These are phyloP conservation scores for Aspergillus puulaauensis DNA, from an alignment of 2,329 filamentous ascomycete genomes.

Conservation along the genomic window DNA sequence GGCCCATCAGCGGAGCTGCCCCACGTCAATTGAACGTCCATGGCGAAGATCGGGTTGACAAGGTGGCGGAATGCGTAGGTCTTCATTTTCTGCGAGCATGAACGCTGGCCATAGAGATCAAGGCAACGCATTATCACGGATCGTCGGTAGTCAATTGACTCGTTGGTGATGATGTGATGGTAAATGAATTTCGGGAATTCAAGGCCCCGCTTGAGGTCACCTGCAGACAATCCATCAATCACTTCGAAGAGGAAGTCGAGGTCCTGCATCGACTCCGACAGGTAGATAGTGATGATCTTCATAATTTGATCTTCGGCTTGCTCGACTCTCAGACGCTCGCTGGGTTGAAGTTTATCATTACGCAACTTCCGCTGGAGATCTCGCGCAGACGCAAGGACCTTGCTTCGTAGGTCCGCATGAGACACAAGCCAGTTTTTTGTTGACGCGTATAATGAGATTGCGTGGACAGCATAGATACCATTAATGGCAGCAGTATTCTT, in stretches of 20 bases:
- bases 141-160: constrained; percentile 83
- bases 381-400: constrained; percentile 65
- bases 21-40: constrained; percentile 88
- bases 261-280: constrained; percentile 72
- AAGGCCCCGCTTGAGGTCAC: constrained; percentile 76
- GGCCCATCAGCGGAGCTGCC: constrained; percentile 59
- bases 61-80: constrained; percentile 88
- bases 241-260: constrained; percentile 81
- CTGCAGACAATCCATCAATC: constrained; percentile 78
- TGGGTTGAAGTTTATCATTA: constrained; percentile 66
- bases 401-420: constrained; percentile 58
- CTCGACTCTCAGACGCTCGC: constrained; percentile 78
- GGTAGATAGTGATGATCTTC: constrained; percentile 76
- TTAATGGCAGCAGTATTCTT: constrained; percentile 81
- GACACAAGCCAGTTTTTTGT: constrained; percentile 66
- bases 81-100: constrained; percentile 83
- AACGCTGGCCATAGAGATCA: constrained; percentile 78
- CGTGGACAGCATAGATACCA: constrained; percentile 79
- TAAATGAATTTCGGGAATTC: constrained; percentile 81
- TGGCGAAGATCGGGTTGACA: constrained; percentile 93
- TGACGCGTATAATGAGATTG: constrained; percentile 67
- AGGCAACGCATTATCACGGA: constrained; percentile 79
- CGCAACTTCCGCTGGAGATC: constrained; percentile 75
- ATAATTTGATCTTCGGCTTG: constrained; percentile 89
- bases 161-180: constrained; percentile 75